These are phyloP conservation scores for Scheffersomyces parashehatae DNA, from an alignment of 1,139 yeast species.

Conservation along the genomic window DNA sequence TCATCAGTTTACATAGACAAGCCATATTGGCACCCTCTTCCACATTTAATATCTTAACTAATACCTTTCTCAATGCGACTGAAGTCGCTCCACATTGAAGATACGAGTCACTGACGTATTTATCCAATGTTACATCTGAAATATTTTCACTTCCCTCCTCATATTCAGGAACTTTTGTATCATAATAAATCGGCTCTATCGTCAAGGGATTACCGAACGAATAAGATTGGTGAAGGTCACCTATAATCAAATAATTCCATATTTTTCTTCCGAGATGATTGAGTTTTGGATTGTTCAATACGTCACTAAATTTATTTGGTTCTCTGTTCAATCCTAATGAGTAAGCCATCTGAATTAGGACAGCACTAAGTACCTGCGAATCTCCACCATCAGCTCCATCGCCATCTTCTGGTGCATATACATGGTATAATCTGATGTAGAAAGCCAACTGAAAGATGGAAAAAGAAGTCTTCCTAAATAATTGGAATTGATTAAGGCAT, in stretches of 20 bases:
- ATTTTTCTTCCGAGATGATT: conserved; percentile 32
- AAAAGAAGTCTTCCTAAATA: conserved; percentile 18
- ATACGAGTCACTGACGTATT: conserved; percentile 18
- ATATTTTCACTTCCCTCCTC: conserved; percentile 24
- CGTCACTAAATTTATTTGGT: conserved; percentile 30
- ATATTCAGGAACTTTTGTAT: conserved; percentile 27
- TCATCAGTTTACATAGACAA: conserved; percentile 21
- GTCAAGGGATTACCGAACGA: conserved; percentile 29
- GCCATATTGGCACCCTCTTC: conserved; percentile 21
- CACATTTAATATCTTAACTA: conserved; percentile 21
- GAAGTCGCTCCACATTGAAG: conserved; percentile 6
- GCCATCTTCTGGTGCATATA: conserved; percentile 50
- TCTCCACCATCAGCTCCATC: conserved; percentile 47
- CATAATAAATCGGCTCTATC: conserved; percentile 20
- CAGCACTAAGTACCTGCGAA: conserved; percentile 41
- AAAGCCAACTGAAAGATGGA: conserved; percentile 30
- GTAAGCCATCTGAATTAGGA: conserved; percentile 46
- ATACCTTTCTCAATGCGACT: conserved; percentile 9
- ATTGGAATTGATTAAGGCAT: conserved; percentile 25
- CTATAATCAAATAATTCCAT: conserved; percentile 24
- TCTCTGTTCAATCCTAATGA: conserved; percentile 53
- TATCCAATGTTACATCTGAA: conserved; percentile 22
- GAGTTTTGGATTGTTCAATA: conserved; percentile 17
- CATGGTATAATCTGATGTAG: conserved; percentile 44
- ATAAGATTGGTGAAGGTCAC: conserved; percentile 27